Evolutionary conservation across 2,329 filamentous ascomycete species (phyloP), one percentile per base, ranked within the genome.

Genomic region (Fonsecaea multimorphosa): DNA sequence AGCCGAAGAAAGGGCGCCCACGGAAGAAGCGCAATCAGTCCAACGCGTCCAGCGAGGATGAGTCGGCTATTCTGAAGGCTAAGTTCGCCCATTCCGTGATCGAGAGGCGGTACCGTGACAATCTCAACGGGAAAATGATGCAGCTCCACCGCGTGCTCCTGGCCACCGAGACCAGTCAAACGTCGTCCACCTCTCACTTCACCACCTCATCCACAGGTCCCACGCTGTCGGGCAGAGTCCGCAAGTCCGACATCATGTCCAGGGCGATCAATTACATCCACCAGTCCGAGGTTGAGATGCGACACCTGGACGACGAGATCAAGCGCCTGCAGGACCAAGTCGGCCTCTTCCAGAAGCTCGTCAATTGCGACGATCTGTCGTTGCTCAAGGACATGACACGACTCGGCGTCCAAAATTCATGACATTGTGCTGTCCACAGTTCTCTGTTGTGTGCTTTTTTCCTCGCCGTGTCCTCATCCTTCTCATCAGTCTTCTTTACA

Each of bases 91-190:
- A 69, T 46, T 68, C 65, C 22, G 38, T 69, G 12, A 65, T 69
- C 52, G 68, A 69, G 55, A 55, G 63, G 7, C 67, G 67, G n/a
- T 69, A 69, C 38, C 58, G 68, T 29, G 68, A 69, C 59, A 69
- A 69, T 56, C 65, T 69, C 32, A 69, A 69, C 36, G 62, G 58
- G 22, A 69, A 69, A 16, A 67, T 69, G 49, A 58, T 60, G 46
- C 63, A 69, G 38, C 62, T 69, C 22, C 65, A 69, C 36, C 53
- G 57, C 29, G 57, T 60, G 29, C 51, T 69, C 7, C 55, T 65
- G n/a, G 59, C 40, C 49, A 53, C 56, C 11, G 64, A 69, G 31
- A 36, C 29, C 24, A 57, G 9, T n/a, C 44, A 27, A n/a, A 34
- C 40, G 2, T 32, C 29, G 44, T 16, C 29, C 29, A 44, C 29